phyloP scores from a whole-genome alignment of 495 filamentous ascomycete genomes.

The Amphirosellinia nigrospora region DNA sequence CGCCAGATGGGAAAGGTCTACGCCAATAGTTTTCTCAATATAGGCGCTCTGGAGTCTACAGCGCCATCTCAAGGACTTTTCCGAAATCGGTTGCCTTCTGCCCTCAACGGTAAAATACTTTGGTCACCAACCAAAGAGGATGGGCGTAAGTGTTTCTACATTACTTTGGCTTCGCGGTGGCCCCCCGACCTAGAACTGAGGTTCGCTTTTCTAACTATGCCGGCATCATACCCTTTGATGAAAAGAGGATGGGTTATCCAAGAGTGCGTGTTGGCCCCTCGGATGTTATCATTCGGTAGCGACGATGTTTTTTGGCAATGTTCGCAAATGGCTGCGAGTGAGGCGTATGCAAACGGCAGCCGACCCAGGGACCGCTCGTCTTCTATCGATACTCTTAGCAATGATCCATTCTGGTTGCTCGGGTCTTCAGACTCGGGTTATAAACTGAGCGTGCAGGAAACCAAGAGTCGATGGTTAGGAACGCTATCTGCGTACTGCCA shows the following conservation, averaged over 20 bases:
- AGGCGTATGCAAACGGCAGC: background rate
- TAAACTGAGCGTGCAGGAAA: background rate
- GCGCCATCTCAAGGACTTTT: background rate
- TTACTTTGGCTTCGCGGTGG: background rate
- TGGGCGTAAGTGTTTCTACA: background rate
- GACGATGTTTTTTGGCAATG: background rate
- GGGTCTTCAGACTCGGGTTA: background rate
- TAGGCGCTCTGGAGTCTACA: background rate
- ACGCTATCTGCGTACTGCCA: background rate
- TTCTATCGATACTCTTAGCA: too few relatives aligned
- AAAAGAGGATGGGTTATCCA: slow-evolving; percentile 7
- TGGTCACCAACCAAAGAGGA: background rate
- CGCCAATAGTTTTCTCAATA: background rate
- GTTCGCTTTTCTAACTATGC: background rate
- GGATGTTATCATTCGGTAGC: background rate
- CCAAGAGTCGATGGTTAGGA: background rate
- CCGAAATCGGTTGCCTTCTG: background rate
- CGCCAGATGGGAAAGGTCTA: background rate
- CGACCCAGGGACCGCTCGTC: too few relatives aligned
- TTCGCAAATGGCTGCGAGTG: background rate
- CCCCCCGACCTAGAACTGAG: too few relatives aligned
- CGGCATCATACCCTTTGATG: background rate
- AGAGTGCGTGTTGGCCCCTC: background rate
- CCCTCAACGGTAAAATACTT: background rate
- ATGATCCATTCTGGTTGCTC: background rate